Evolutionary conservation across 1,284 basidiomycete species (phyloP), one percentile per base, ranked within the genome.

Genomic region (Austroboletus olivaceoglutinosus): DNA sequence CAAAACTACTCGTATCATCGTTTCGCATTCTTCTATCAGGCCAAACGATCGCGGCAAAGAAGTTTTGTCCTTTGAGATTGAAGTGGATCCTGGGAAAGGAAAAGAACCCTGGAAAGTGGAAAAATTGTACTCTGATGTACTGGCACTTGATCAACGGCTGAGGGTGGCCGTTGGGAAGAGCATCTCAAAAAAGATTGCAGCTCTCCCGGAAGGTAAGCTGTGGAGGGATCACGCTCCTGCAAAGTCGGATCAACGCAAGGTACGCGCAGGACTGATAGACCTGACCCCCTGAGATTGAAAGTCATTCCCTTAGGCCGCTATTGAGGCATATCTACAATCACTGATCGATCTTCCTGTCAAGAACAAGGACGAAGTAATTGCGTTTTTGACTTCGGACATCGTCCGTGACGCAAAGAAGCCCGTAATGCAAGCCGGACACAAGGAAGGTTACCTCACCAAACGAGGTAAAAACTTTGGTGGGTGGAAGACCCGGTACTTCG

Each of bases 151-250:
- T 63, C 74, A 83, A 62, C 70, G 86, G 52, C 71, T 86, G 60
- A 72, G 86, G 64, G 67, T 76, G 61, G 79, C 77, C 52, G 86
- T 90, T 55, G 86, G 76, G 4, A 86, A 81, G 65, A 82, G 80
- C 58, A 76, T 88, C 43, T 78, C 79, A 23, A 91, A 92, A 73
- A 91, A 84, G 70, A 83, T 98, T 48, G 83, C 80, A 19, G 77
- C 75, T 40, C 70, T 99, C 50, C 96, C 96, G 2, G 96, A 99
- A 66, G 90, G 91, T 47, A 89, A 86, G 68, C 76, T 97, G 10
- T 98, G 96, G 89, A 95, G 86, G 68, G 96, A 98, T 71, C 93
- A 97, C 69, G 95, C 95, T 3, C 95, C 96, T 12, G 91, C 91
- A 47, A 95, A 92, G 73, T 92, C 95, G 34, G 96, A 98, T 74